phyloP scores from a whole-genome alignment of 2,329 filamentous ascomycete genomes.

The Fusarium sterilihyphosum region DNA sequence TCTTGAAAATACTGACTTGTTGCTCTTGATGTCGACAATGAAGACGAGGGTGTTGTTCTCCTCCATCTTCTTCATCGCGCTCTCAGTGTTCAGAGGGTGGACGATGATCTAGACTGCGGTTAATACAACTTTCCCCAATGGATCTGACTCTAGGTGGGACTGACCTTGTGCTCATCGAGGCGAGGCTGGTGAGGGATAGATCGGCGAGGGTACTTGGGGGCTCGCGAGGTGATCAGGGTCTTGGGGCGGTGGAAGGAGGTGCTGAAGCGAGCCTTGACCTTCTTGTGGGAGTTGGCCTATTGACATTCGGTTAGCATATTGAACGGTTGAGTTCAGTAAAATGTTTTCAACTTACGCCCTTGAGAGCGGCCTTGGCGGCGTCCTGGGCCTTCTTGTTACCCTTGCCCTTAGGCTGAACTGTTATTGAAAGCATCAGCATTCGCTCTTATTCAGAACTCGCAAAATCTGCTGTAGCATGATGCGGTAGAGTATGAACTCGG shows the following conservation, averaged over 20 bases:
- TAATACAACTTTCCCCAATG: background rate
- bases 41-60: constrained; percentile 99
- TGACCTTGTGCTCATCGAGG: constrained; percentile 97
- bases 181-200: constrained; percentile 88
- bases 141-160: background rate
- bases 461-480: constrained; percentile 80
- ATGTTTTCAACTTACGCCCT: constrained; percentile 77
- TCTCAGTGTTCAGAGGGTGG: constrained; percentile 99
- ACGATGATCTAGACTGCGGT: constrained; percentile 72
- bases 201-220: constrained; percentile 97
- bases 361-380: constrained; percentile 94
- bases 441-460: constrained; percentile 77
- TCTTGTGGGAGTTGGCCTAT: constrained; percentile 73
- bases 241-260: constrained; percentile 98
- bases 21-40: constrained; percentile 96
- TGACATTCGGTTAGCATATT: background rate
- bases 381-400: constrained; percentile 85
- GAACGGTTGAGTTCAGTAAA: background rate
- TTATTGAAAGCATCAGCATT: constrained; percentile 74
- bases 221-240: constrained; percentile 89
- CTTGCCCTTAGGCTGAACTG: constrained; percentile 72
- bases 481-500: constrained; percentile 47
- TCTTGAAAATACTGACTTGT: constrained; percentile 61
- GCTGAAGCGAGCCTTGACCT: constrained; percentile 89
- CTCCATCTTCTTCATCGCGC: constrained; percentile 99